Evolutionary conservation across 2,329 filamentous ascomycete genomes (phyloP).

Genomic region (Hypoxylon sp.): DNA sequence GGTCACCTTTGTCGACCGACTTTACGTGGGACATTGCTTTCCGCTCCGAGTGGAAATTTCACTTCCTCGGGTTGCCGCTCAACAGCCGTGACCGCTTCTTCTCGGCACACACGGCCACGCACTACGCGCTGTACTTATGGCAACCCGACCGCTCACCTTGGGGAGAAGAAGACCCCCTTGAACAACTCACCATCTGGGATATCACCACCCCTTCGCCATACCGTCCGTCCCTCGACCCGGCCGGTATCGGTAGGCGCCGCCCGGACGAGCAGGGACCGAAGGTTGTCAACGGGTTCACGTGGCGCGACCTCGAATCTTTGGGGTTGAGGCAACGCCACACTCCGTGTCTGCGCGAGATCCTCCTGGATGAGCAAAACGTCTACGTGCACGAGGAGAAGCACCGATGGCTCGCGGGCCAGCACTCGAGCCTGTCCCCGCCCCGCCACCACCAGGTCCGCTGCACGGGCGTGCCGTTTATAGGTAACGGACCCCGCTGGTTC

Average conservation of each 20-base stretch:
- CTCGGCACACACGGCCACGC: conserved; percentile 67
- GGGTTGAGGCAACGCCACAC: conserved; percentile 64
- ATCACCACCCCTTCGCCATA: conserved; percentile 63
- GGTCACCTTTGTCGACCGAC: conserved; percentile 20
- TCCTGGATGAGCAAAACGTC: conserved; percentile 62
- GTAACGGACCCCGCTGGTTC: conserved; percentile 64
- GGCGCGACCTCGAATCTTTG: conserved; percentile 64
- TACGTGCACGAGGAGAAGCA: conserved; percentile 69
- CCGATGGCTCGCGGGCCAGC: conserved; percentile 60
- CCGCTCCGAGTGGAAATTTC: conserved; percentile 71
- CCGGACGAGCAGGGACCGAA: conserved; percentile 52
- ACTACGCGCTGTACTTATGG: conserved; percentile 73
- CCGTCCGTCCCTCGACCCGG: conserved; percentile 63
- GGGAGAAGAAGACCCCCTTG: conserved; percentile 67
- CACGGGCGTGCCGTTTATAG: conserved; percentile 64
- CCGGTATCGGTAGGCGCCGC: conserved; percentile 53
- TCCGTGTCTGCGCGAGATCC: conserved; percentile 63
- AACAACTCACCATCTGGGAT: conserved; percentile 70
- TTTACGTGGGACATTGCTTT: conserved; percentile 59
- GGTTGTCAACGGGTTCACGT: conserved; percentile 62
- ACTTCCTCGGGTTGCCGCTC: conserved; percentile 66
- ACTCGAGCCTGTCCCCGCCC: conserved; percentile 56
- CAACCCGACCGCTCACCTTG: conserved; percentile 67
- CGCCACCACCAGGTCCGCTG: conserved; percentile 60
- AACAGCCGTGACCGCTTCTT: conserved; percentile 71